Conservation (phyloP, 2,329 filamentous ascomycete species). For the Claviceps fusiformis region DNA sequence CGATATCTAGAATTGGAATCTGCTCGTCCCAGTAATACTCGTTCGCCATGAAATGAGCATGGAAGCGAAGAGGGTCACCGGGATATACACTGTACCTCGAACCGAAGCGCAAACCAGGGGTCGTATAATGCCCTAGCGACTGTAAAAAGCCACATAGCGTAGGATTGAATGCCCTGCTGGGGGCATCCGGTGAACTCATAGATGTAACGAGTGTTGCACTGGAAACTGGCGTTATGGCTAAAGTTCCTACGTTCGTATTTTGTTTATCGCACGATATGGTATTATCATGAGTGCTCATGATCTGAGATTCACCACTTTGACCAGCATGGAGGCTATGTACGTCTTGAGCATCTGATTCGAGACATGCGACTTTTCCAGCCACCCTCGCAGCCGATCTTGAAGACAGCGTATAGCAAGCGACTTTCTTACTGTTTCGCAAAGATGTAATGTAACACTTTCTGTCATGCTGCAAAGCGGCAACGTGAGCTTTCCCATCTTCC, state of each 20-base stretch:
- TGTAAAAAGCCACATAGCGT: slow-evolving; percentile 72
- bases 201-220: slow-evolving; percentile 17
- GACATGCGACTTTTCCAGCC: slow-evolving; percentile 15
- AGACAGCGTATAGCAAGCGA: slow-evolving; percentile 25
- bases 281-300: neutral
- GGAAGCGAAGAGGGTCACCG: slow-evolving; percentile 85
- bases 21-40: slow-evolving; percentile 78
- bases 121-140: slow-evolving; percentile 67
- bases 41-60: slow-evolving; percentile 86
- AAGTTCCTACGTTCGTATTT: neutral
- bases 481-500: slow-evolving; percentile 64
- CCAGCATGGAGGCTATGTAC: neutral
- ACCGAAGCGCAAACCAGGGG: slow-evolving; percentile 85
- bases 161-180: slow-evolving; percentile 8
- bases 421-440: slow-evolving; percentile 30
- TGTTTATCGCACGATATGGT: neutral
- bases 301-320: neutral
- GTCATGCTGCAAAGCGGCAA: slow-evolving; percentile 40
- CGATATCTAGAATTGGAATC: slow-evolving; percentile 70
- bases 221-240: slow-evolving; percentile 20
- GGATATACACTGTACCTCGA: slow-evolving; percentile 92
- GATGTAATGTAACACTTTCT: slow-evolving; percentile 51
- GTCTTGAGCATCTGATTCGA: neutral
- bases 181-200: slow-evolving; percentile 6
- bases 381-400: slow-evolving; percentile 25